phyloP scores from a whole-genome alignment of 352 stramenopile species.

The Pythium oligandrum region DNA sequence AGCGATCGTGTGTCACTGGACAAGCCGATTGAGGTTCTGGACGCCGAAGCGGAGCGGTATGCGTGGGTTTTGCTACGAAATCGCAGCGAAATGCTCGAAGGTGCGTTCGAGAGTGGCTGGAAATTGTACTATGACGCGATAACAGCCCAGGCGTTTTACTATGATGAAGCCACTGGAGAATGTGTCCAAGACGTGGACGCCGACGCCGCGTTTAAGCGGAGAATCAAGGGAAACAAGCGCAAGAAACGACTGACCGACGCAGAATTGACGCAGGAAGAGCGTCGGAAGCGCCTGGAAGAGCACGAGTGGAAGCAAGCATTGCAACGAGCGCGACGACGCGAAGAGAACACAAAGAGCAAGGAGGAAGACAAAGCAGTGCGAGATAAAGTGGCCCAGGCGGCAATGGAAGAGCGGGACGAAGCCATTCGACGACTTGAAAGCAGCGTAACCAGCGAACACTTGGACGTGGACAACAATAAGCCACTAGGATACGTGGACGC shows the following conservation, averaged over 20 bases:
- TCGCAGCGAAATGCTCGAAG: constrained; percentile 63
- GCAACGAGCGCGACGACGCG: constrained; percentile 35
- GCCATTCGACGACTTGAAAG: constrained; percentile 40
- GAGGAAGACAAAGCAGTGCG: constrained; percentile 20
- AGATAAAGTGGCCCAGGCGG: constrained; percentile 8
- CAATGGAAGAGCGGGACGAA: constrained; percentile 26
- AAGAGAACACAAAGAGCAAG: constrained; percentile 18
- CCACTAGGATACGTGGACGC: constrained; percentile 57
- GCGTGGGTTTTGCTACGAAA: constrained; percentile 42
- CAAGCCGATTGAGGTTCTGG: constrained; percentile 48
- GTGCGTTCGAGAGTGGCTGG: constrained; percentile 29
- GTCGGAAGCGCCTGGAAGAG: constrained; percentile 35
- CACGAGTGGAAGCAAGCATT: constrained; percentile 63
- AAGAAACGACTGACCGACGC: constrained; percentile 11
- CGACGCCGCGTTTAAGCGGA: constrained; percentile 28
- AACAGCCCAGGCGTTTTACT: constrained; percentile 61
- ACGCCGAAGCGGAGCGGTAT: constrained; percentile 47
- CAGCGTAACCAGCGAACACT: constrained; percentile 52
- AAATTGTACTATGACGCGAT: constrained; percentile 50
- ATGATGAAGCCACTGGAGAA: constrained; percentile 54
- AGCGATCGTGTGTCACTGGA: constrained; percentile 36
- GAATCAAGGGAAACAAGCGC: constrained; percentile 17
- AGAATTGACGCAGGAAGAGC: constrained; percentile 18
- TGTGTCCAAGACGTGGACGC: constrained; percentile 54
- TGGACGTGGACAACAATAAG: constrained; percentile 27